Evolutionary conservation across 148 eudicot species (phyloP).

Genomic region (Tetragonia tetragonoides): DNA sequence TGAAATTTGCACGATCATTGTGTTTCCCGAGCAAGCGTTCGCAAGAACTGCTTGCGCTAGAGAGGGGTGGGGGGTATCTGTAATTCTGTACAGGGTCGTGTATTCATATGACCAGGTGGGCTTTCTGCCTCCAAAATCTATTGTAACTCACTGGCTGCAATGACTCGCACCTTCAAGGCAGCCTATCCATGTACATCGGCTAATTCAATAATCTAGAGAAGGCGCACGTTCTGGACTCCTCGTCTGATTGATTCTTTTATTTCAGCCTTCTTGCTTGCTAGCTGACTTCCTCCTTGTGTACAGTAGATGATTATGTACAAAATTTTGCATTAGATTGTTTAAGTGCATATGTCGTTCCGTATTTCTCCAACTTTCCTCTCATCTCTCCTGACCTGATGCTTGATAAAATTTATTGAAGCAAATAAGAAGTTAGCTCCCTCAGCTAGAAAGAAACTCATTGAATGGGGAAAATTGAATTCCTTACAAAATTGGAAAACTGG

Average conservation of each 20-base stretch:
- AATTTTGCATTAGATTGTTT: conserved; percentile 2
- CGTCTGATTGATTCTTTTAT: conserved; percentile 10
- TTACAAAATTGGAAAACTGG: no score
- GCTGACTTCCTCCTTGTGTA: background rate
- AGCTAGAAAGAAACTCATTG: no score
- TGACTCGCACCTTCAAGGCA: conserved; percentile 11
- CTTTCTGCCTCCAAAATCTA: background rate
- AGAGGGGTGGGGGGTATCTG: background rate
- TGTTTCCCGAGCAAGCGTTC: conserved; percentile 17
- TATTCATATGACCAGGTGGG: background rate
- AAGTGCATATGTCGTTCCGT: background rate
- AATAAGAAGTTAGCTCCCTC: no score
- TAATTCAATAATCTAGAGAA: conserved; percentile 15
- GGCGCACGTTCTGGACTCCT: background rate
- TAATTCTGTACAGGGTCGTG: conserved; percentile 24
- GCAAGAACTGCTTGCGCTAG: conserved; percentile 18
- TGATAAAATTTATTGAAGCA: no score
- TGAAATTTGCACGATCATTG: conserved; percentile 7
- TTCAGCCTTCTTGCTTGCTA: background rate
- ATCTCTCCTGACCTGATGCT: no score
- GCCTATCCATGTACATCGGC: conserved; percentile 18
- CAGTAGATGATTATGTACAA: background rate
- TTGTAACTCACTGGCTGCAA: conserved; percentile 21
- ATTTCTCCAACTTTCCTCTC: no score
- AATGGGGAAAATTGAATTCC: no score